Base-by-base conservation (phyloP, 2,329 filamentous ascomycete genomes). In the Colletotrichum sidae region DNA sequence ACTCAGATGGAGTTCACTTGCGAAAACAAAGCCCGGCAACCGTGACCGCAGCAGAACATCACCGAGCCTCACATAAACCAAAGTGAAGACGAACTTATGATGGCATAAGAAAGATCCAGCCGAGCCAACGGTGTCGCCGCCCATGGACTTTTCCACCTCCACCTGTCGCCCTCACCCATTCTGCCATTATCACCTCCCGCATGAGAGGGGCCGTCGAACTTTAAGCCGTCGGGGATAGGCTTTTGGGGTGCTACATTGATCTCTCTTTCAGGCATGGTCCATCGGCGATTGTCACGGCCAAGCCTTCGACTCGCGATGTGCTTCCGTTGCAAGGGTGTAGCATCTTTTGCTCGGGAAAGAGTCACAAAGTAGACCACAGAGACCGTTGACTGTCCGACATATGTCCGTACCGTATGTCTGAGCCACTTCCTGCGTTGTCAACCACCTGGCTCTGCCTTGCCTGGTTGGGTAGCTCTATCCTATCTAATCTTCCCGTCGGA, bases 151-250 rank as follows among this genome's bases (percentile, higher is more conserved):
- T 17, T n/a, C 5, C 15, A 11, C 44, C 17, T 46, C 17, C 44
- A 15, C 15, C 13, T 15, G 42, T 15, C 15, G 17, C 55, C 55
- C 45, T 49, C 45, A 44, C 25, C 55, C 37, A 13, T 54, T 45
- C 55, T 45, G 55, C 34, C 35, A 38, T 39, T 37, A 25, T 33
- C 44, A 46, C 53, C 12, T 17, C 39, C 15, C 44, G 51, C 57
- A 50, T 45, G 47, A 51, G 47, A 42, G 42, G 17, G 54, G 17
- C 34, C 15, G 9, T 45, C 51, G 55, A 63, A 53, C 25, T 66
- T 47, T 53, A 62, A 53, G 52, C 52, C 63, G 58, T 66, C 63
- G 63, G 63, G 15, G 63, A 47, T 66, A 66, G 63, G 63, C 47
- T 41, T 63, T 66, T 62, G 58, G 53, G 41, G 13, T 42, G 39